phyloP scores from a whole-genome alignment of 192 early-diverging fungal species.

The Coemansia sp. region DNA sequence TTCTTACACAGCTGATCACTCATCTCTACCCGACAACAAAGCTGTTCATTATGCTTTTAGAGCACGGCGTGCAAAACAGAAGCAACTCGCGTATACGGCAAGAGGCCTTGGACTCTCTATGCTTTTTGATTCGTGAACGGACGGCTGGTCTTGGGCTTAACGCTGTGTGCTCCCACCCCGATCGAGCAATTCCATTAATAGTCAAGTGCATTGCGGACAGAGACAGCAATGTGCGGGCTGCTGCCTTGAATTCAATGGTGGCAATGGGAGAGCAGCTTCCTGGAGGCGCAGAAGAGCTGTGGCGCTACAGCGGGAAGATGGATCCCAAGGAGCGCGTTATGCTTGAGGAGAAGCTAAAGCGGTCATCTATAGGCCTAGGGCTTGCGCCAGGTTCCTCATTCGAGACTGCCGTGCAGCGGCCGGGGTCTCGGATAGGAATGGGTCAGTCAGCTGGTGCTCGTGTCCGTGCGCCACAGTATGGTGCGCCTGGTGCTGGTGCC shows the following conservation, averaged over 20 bases:
- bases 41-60: slow-evolving; percentile 70
- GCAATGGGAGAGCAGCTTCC: slow-evolving; percentile 71
- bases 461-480: slow-evolving; percentile 35
- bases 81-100: slow-evolving; percentile 78
- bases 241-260: slow-evolving; percentile 70
- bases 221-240: slow-evolving; percentile 81
- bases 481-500: slow-evolving; percentile 28
- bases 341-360: slow-evolving; percentile 77
- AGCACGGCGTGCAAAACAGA: slow-evolving; percentile 65
- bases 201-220: slow-evolving; percentile 75
- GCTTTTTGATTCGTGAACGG: slow-evolving; percentile 65
- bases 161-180: slow-evolving; percentile 56
- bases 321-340: slow-evolving; percentile 81
- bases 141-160: slow-evolving; percentile 38
- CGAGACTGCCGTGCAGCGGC: slow-evolving; percentile 9
- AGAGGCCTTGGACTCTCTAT: slow-evolving; percentile 83
- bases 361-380: slow-evolving; percentile 38
- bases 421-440: slow-evolving; percentile 37
- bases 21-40: slow-evolving; percentile 79
- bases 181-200: slow-evolving; percentile 72
- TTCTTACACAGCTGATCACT: slow-evolving; percentile 70
- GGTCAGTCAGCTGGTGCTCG: slow-evolving; percentile 26
- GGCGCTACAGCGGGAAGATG: slow-evolving; percentile 69
- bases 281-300: slow-evolving; percentile 69
- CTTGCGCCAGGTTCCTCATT: slow-evolving; percentile 3